These are phyloP conservation scores for Chloris gayana DNA, from an alignment of 176 grass and related monocot genomes.

Conservation along the genomic window DNA sequence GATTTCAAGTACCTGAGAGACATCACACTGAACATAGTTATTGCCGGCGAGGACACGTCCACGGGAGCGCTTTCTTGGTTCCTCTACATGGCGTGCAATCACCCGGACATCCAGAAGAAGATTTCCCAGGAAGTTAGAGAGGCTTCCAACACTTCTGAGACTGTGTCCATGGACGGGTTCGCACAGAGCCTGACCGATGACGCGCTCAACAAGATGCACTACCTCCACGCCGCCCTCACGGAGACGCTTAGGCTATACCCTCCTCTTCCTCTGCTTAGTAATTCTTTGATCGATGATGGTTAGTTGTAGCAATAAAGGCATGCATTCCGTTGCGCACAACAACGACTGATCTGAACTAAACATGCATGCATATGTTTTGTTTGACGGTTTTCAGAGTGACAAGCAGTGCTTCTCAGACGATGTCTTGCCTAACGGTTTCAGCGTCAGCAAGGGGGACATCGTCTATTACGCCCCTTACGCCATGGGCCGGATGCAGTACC, in stretches of 20 bases:
- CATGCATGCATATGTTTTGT: too few species aligned
- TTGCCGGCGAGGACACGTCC: conserved; percentile 68
- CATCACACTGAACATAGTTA: conserved; percentile 66
- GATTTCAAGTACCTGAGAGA: conserved; percentile 59
- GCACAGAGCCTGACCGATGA: conserved; percentile 53
- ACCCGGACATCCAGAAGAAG: conserved; percentile 59
- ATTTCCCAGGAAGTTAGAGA: conserved; percentile 36
- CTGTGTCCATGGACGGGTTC: conserved; percentile 44
- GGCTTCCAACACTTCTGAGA: conserved; percentile 8
- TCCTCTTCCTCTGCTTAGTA: conserved; percentile 48
- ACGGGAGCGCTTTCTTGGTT: conserved; percentile 62
- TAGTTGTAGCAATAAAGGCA: too few species aligned
- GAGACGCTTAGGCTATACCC: conserved; percentile 74
- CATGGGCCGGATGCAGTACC: conserved; percentile 68
- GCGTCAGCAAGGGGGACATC: conserved; percentile 56
- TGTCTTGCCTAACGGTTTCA: conserved; percentile 49
- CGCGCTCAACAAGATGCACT: conserved; percentile 68
- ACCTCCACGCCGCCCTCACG: conserved; percentile 55
- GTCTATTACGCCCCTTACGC: conserved; percentile 65
- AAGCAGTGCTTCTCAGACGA: conserved; percentile 74
- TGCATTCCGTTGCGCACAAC: too few species aligned
- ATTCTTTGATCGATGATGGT: too few species aligned
- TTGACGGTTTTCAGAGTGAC: conserved; percentile 36
- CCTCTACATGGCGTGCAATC: conserved; percentile 67
- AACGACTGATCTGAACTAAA: too few species aligned